A percentile compares a stretch with the other conserved stretches of the same genome.
phyloP scores from a whole-genome alignment of 1,284 basidiomycete genomes.

The Ganoderma resinaceum region DNA sequence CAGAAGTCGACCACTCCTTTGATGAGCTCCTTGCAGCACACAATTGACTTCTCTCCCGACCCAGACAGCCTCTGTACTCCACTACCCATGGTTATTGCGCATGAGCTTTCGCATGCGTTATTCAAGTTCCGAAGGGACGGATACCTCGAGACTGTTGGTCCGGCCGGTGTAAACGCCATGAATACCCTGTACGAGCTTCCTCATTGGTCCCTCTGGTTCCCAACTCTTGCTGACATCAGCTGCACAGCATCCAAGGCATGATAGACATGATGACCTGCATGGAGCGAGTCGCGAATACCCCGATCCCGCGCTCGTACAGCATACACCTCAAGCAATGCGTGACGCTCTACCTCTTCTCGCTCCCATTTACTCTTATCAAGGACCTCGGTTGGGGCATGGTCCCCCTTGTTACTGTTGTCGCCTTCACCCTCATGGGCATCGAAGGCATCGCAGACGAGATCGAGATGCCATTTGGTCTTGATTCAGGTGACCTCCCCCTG shows the following conservation, averaged over 20 bases:
- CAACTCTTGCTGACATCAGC: background rate
- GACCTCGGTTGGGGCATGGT: constrained; percentile 84
- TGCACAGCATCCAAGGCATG: constrained; percentile 73
- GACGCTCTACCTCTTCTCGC: constrained; percentile 85
- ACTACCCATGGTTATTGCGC: constrained; percentile 83
- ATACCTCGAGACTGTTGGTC: constrained; percentile 83
- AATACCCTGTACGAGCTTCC: constrained; percentile 56
- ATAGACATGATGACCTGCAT: constrained; percentile 85
- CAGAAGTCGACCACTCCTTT: constrained; percentile 60
- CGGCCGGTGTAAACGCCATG: constrained; percentile 83
- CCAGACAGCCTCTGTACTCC: constrained; percentile 66
- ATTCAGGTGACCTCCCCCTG: constrained; percentile 71
- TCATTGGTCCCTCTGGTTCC: constrained; percentile 2
- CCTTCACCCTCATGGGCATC: constrained; percentile 92
- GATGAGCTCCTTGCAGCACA: constrained; percentile 56
- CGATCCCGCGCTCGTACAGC: constrained; percentile 80
- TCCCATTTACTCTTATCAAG: constrained; percentile 84
- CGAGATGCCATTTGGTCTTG: constrained; percentile 85
- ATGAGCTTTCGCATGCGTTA: constrained; percentile 74
- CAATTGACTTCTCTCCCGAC: constrained; percentile 66
- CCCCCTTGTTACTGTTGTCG: constrained; percentile 83
- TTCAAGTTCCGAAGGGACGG: constrained; percentile 83
- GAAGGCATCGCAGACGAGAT: constrained; percentile 94
- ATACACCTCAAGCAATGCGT: constrained; percentile 95
- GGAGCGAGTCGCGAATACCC: constrained; percentile 87